These are phyloP conservation scores for Tetradesmus obliquus DNA, from an alignment of 139 green algal species.

Conservation along the genomic window DNA sequence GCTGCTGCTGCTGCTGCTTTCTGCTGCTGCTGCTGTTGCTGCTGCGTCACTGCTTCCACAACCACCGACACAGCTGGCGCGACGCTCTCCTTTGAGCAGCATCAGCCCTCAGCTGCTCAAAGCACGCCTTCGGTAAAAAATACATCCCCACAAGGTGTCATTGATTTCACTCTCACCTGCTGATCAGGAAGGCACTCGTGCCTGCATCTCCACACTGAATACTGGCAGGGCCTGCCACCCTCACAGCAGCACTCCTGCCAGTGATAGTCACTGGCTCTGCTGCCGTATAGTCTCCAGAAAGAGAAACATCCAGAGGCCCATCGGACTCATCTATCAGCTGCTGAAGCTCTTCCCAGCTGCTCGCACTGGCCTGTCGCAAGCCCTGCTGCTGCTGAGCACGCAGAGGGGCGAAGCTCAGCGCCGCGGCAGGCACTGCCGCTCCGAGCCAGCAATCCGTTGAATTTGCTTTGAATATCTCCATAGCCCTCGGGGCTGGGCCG, in stretches of 20 bases:
- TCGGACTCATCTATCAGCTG: background rate
- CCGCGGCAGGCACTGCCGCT: background rate
- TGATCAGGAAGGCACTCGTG: background rate
- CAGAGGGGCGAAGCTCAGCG: conserved; percentile 9
- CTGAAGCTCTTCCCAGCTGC: conserved; percentile 1
- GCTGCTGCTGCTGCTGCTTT: background rate
- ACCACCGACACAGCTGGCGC: too few relatives aligned
- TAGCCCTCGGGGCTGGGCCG: background rate
- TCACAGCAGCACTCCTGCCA: background rate
- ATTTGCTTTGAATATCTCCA: background rate
- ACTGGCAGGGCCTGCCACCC: background rate
- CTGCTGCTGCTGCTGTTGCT: background rate
- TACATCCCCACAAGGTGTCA: background rate
- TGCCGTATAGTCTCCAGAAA: background rate
- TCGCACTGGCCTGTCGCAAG: background rate
- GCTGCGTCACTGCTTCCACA: too few relatives aligned
- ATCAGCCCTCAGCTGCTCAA: background rate
- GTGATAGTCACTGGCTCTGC: background rate
- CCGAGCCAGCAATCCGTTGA: conserved; percentile 14
- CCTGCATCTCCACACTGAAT: background rate
- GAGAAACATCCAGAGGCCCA: background rate
- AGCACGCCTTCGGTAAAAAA: too few relatives aligned
- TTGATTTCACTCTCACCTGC: background rate
- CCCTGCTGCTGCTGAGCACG: background rate
- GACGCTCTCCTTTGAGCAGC: too few relatives aligned